Conservation (phyloP, 2,329 filamentous ascomycete species). For the Fusarium sacchari region DNA sequence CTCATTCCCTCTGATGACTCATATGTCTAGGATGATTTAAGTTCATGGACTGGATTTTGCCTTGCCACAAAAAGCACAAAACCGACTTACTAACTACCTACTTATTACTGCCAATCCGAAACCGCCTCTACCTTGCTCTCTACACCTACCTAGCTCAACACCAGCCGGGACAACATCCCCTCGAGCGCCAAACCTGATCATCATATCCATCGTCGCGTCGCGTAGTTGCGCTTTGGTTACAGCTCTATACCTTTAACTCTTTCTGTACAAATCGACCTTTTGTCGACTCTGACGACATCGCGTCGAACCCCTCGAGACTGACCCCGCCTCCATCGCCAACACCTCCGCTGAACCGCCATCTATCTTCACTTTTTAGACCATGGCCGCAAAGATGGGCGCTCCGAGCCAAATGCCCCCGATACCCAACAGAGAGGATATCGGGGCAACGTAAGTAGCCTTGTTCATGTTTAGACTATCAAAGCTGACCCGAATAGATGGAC, state of each 20-base stretch:
- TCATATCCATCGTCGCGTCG: neutral
- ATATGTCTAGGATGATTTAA: slow-evolving; percentile 25
- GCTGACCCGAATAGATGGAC: slow-evolving; percentile 73
- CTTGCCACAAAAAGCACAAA: neutral
- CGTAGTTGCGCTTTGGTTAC: neutral
- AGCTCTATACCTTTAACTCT: neutral
- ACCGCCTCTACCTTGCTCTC: slow-evolving; percentile 7
- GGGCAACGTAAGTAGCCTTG: slow-evolving; percentile 55
- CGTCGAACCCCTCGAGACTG: slow-evolving; percentile 39
- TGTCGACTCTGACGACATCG: slow-evolving; percentile 37
- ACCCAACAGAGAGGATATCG: slow-evolving; percentile 70
- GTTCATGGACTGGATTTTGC: slow-evolving; percentile 12
- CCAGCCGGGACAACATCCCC: slow-evolving; percentile 10
- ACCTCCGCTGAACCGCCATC: slow-evolving; percentile 30
- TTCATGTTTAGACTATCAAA: neutral
- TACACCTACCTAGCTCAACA: slow-evolving; percentile 1
- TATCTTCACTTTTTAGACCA: slow-evolving; percentile 35
- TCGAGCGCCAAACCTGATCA: neutral
- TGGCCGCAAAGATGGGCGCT: slow-evolving; percentile 51
- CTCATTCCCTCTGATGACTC: slow-evolving; percentile 34
- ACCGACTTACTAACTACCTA: neutral
- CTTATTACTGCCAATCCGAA: slow-evolving; percentile 2
- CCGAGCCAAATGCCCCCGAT: slow-evolving; percentile 63
- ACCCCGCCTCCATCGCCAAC: slow-evolving; percentile 40
- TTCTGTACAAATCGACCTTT: neutral